These are phyloP conservation scores for Puccinia triticina DNA, from an alignment of 1,284 basidiomycete genomes.

Conservation along the genomic window DNA sequence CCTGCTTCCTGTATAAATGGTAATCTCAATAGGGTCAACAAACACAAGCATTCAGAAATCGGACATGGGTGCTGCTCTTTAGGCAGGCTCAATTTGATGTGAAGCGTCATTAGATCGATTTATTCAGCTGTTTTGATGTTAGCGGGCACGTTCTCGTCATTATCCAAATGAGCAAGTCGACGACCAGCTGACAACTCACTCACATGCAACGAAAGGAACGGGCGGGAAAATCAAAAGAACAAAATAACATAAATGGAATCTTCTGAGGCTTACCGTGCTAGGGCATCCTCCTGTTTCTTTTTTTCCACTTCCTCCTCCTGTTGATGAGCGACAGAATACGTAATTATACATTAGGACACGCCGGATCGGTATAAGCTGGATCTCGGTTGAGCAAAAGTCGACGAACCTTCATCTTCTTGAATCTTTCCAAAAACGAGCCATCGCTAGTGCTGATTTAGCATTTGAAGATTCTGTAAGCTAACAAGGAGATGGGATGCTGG, in stretches of 20 bases:
- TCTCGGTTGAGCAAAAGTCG: background rate
- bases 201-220: background rate
- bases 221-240: background rate
- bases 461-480: background rate
- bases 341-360: background rate
- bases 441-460: slow-evolving; percentile 28
- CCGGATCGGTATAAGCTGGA: background rate
- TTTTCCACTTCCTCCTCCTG: slow-evolving; percentile 50
- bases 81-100: background rate
- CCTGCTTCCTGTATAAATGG: slow-evolving; percentile 41
- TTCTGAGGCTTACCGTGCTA: slow-evolving; percentile 31
- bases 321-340: background rate
- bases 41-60: slow-evolving; percentile 13
- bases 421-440: slow-evolving; percentile 49
- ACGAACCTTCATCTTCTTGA: slow-evolving; percentile 48
- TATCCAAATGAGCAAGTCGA: slow-evolving; percentile 6
- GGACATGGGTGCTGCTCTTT: background rate
- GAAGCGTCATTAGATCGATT: background rate
- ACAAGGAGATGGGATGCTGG: background rate
- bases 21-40: slow-evolving; percentile 24
- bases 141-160: too few species aligned
- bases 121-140: background rate
- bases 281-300: slow-evolving; percentile 48
- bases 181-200: background rate
- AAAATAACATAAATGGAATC: background rate